These are phyloP conservation scores for Didymella arachidicola DNA, from an alignment of 2,329 filamentous ascomycete species.

Conservation along the genomic window DNA sequence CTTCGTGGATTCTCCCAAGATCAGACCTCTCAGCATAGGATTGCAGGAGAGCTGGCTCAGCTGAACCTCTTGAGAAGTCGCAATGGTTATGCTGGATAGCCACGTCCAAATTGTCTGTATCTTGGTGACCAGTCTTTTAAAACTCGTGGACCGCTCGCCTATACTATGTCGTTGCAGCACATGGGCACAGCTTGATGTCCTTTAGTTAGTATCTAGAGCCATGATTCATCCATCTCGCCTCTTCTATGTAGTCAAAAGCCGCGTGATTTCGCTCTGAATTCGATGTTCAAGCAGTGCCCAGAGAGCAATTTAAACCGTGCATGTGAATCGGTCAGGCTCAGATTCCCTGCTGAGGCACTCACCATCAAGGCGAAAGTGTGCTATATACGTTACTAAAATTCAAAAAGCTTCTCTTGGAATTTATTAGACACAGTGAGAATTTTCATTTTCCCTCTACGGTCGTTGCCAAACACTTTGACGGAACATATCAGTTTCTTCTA, in stretches of 20 bases:
- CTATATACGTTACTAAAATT: neutral
- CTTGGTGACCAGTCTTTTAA: neutral
- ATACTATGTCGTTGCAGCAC: neutral
- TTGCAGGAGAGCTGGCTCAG: neutral
- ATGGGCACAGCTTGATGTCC: neutral
- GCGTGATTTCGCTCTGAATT: neutral
- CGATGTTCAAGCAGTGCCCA: neutral
- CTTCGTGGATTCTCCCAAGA: neutral
- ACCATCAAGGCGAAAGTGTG: neutral
- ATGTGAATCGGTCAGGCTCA: neutral
- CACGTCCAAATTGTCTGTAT: neutral
- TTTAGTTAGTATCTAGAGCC: neutral
- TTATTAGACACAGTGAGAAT: neutral
- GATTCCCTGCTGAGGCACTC: no score
- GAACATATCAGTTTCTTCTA: neutral
- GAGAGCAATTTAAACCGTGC: neutral
- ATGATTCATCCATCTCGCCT: neutral
- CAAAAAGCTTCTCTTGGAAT: neutral
- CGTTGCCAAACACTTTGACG: neutral
- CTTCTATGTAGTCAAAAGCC: neutral
- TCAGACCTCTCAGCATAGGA: neutral
- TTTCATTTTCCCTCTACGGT: neutral
- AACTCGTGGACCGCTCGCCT: neutral
- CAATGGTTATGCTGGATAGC: neutral
- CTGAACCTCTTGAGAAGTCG: neutral